Conservation (phyloP, 805 yeast genomes). For the Suhomyces tanzawaensis region DNA sequence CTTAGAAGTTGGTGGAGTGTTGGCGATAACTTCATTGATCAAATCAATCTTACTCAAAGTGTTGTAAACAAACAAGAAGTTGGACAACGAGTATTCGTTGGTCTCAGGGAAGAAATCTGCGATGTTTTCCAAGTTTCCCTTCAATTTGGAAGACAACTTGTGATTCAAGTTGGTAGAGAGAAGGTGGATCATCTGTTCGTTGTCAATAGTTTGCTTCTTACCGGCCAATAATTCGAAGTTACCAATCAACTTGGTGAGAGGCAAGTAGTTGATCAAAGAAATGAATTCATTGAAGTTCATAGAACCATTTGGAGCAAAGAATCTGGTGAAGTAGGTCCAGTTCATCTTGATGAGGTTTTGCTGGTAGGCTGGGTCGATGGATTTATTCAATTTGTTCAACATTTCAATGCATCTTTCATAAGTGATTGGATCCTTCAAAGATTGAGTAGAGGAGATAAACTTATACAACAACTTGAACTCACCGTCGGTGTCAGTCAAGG, state of each 20-base stretch:
- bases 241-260: conserved; percentile 46
- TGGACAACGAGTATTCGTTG: conserved; percentile 35
- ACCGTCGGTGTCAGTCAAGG: conserved; percentile 38
- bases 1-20: conserved; percentile 41
- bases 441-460: conserved; percentile 30
- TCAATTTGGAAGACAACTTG: conserved; percentile 39
- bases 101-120: conserved; percentile 32
- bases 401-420: conserved; percentile 35
- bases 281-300: conserved; percentile 40
- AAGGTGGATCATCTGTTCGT: conserved; percentile 31
- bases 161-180: conserved; percentile 39
- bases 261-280: conserved; percentile 40
- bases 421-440: conserved; percentile 15
- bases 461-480: conserved; percentile 53
- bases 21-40: conserved; percentile 45
- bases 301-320: conserved; percentile 39
- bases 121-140: conserved; percentile 30
- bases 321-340: conserved; percentile 41
- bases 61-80: conserved; percentile 40
- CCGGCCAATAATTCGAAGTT: conserved; percentile 37
- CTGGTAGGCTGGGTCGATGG: conserved; percentile 42
- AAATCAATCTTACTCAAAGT: conserved; percentile 41
- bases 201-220: conserved; percentile 28
- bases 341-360: conserved; percentile 40
- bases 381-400: conserved; percentile 36